Conservation (phyloP, 2,329 filamentous ascomycete genomes). For the Leptosphaerulina australis region DNA sequence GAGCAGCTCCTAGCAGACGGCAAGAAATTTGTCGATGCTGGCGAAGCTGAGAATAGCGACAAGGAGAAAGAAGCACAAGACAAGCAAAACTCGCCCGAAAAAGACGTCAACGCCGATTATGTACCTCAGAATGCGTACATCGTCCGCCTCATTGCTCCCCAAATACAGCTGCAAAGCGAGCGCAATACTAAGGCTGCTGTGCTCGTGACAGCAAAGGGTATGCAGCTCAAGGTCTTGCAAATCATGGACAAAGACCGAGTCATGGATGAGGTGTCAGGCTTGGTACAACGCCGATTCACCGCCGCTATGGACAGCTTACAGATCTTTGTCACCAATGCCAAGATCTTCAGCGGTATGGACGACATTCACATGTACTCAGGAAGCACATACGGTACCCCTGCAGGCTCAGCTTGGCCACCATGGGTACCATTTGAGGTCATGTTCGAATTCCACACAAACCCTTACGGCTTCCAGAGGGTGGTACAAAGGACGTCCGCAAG, state of each 20-base stretch:
- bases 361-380: constrained; percentile 92
- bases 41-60: constrained; percentile 57
- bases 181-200: constrained; percentile 98
- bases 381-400: constrained; percentile 85
- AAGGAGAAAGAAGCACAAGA: constrained; percentile 22
- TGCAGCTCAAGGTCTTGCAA: constrained; percentile 96
- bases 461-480: constrained; percentile 96
- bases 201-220: constrained; percentile 93
- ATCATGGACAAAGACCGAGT: constrained; percentile 97
- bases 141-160: constrained; percentile 90
- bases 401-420: constrained; percentile 89
- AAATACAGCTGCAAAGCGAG: constrained; percentile 97
- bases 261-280: constrained; percentile 88
- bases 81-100: constrained; percentile 30
- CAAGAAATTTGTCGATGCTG: constrained; percentile 77
- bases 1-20: constrained; percentile 84
- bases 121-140: constrained; percentile 92
- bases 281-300: constrained; percentile 92
- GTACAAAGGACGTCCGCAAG: constrained; percentile 96
- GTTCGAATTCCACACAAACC: constrained; percentile 92
- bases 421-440: constrained; percentile 99
- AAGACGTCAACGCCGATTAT: constrained; percentile 84
- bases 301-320: constrained; percentile 97
- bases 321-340: constrained; percentile 95
- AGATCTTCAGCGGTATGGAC: constrained; percentile 80